Conservation (phyloP, 495 filamentous ascomycete genomes). For the Cudoniella acicularis region DNA sequence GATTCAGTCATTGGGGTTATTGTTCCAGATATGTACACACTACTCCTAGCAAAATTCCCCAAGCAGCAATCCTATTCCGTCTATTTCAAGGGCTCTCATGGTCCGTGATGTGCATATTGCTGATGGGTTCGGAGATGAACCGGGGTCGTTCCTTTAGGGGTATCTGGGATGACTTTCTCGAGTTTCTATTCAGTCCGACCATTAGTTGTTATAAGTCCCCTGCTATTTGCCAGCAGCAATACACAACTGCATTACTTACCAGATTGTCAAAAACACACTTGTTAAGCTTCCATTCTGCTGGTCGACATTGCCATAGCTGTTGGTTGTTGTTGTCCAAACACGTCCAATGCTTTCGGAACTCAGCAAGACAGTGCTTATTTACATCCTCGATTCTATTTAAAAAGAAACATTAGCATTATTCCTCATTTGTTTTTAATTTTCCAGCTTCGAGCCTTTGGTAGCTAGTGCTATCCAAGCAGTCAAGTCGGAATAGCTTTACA, state of each 20-base stretch:
- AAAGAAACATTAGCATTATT: background rate
- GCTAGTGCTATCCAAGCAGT: background rate
- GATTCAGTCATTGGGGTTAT: too few relatives aligned
- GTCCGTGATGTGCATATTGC: constrained; percentile 60
- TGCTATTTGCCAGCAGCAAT: too few relatives aligned
- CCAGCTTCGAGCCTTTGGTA: background rate
- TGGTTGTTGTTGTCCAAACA: constrained; percentile 98
- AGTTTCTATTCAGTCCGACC: constrained; percentile 69
- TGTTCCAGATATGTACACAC: constrained; percentile 18
- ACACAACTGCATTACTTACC: constrained; percentile 52
- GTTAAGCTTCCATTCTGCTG: constrained; percentile 76
- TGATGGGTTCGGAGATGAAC: constrained; percentile 79
- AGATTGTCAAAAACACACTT: constrained; percentile 92
- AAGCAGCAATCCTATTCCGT: background rate
- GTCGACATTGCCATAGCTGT: constrained; percentile 87
- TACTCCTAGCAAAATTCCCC: background rate
- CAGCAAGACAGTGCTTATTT: constrained; percentile 85
- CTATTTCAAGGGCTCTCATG: constrained; percentile 3
- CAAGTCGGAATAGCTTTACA: background rate
- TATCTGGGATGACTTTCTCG: constrained; percentile 84
- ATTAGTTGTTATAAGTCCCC: too few relatives aligned
- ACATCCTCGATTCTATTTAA: constrained; percentile 77
- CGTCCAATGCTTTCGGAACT: constrained; percentile 91
- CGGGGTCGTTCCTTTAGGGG: constrained; percentile 70
- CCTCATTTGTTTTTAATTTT: too few relatives aligned